phyloP scores from a whole-genome alignment of 2,329 filamentous ascomycete species.

The Penicillium verrucosum region DNA sequence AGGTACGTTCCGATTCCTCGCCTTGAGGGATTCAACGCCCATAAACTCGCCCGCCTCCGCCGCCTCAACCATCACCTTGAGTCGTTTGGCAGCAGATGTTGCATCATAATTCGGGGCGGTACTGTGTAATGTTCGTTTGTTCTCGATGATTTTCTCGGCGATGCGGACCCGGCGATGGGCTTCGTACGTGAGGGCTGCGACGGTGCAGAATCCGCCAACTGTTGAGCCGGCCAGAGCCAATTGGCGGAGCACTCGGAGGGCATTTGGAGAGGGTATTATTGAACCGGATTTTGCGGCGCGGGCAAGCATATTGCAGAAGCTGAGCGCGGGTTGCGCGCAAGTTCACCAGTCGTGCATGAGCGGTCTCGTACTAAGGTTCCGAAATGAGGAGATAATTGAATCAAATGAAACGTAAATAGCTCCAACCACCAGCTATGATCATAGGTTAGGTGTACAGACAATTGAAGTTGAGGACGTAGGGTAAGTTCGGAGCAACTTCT shows the following conservation, averaged over 20 bases:
- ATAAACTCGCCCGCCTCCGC: conserved; percentile 45
- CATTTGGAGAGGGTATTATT: conserved; percentile 44
- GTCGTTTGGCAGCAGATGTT: conserved; percentile 34
- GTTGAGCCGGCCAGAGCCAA: conserved; percentile 37
- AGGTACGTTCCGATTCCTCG: conserved; percentile 17
- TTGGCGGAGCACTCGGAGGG: conserved; percentile 40
- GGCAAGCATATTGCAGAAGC: conserved; percentile 30
- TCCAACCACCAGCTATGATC: neutral
- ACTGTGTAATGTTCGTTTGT: conserved; percentile 42
- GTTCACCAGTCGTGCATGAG: conserved; percentile 21
- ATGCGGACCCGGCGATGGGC: conserved; percentile 40
- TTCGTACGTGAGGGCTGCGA: conserved; percentile 44
- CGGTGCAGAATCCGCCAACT: conserved; percentile 41
- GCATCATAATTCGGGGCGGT: conserved; percentile 44
- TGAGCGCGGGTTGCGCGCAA: conserved; percentile 28
- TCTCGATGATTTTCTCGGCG: conserved; percentile 44
- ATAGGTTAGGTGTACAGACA: neutral
- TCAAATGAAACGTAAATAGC: neutral
- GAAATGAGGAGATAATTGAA: neutral
- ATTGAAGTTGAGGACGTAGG: conserved; percentile 11
- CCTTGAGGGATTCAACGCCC: conserved; percentile 37
- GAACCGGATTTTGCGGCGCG: conserved; percentile 30
- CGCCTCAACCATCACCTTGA: conserved; percentile 44
- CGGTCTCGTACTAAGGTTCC: neutral
- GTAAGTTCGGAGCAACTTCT: conserved; percentile 16